A percentile compares a stretch with the other conserved stretches of the same genome.
These are phyloP conservation scores for Elongisporangium prolatum DNA, from an alignment of 352 stramenopile species.

Conservation along the genomic window DNA sequence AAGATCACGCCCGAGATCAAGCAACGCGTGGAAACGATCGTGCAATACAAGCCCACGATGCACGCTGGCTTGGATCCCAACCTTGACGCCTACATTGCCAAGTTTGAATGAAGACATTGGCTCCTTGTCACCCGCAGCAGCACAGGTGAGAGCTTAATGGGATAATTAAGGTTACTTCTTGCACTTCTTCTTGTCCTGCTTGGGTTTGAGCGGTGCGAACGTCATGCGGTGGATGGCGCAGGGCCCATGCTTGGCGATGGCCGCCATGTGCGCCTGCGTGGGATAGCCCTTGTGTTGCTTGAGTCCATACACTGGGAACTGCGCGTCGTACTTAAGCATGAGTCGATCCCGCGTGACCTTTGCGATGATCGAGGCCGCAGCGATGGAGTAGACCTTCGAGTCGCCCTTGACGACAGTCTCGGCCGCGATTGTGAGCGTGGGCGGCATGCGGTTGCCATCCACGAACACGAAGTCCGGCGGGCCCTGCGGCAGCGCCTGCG, in stretches of 20 bases:
- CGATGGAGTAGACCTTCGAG: slow-evolving; percentile 94
- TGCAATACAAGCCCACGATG: slow-evolving; percentile 26
- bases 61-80: not conserved
- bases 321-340: slow-evolving; percentile 92
- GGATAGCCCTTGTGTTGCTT: slow-evolving; percentile 98
- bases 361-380: slow-evolving; percentile 96
- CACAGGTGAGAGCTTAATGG: slow-evolving; percentile 8
- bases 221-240: slow-evolving; percentile 94
- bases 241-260: slow-evolving; percentile 87
- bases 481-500: slow-evolving; percentile 48
- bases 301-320: slow-evolving; percentile 94
- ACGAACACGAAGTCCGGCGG: slow-evolving; percentile 89
- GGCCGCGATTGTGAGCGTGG: slow-evolving; percentile 80
- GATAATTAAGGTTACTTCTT: slow-evolving; percentile 9
- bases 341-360: slow-evolving; percentile 98
- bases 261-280: slow-evolving; percentile 89
- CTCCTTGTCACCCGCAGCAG: not conserved
- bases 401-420: slow-evolving; percentile 95
- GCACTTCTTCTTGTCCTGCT: slow-evolving; percentile 22
- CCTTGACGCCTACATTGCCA: not conserved
- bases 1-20: slow-evolving; percentile 54
- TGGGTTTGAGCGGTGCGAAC: slow-evolving; percentile 93
- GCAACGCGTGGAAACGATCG: slow-evolving; percentile 47
- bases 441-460: slow-evolving; percentile 94
- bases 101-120: not conserved